These are phyloP conservation scores for Vachellia pachyceras DNA, from an alignment of 306 rosid genomes.

Conservation along the genomic window DNA sequence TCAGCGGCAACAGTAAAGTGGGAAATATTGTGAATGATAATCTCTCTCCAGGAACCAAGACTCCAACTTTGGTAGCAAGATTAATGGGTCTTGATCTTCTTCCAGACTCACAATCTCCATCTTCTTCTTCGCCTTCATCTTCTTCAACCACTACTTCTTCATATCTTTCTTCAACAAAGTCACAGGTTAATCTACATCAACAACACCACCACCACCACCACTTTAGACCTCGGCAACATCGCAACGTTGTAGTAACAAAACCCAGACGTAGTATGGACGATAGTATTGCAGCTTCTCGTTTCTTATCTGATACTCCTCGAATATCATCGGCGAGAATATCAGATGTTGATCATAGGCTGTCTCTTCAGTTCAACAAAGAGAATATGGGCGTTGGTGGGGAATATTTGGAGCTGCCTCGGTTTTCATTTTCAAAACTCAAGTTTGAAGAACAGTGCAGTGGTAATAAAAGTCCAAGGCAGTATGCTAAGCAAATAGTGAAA, in stretches of 20 bases:
- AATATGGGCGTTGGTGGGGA: conserved; percentile 39
- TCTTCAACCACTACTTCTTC: conserved; percentile 41
- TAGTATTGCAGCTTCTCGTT: conserved; percentile 46
- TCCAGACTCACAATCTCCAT: conserved; percentile 64
- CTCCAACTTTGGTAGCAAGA: conserved; percentile 92
- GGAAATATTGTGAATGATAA: conserved; percentile 43
- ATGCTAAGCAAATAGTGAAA: conserved; percentile 78
- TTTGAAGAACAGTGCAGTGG: conserved; percentile 41
- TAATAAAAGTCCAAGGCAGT: conserved; percentile 50
- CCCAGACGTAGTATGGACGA: conserved; percentile 49
- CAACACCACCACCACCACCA: not conserved
- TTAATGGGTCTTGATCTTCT: conserved; percentile 96
- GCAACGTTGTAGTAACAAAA: conserved; percentile 35
- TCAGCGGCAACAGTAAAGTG: conserved; percentile 33
- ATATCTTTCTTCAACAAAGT: conserved; percentile 33
- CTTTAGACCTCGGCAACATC: conserved; percentile 34
- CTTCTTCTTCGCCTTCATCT: conserved; percentile 38
- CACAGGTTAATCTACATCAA: not conserved
- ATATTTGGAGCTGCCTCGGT: conserved; percentile 56
- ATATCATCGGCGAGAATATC: conserved; percentile 71
- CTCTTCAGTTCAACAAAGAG: conserved; percentile 86
- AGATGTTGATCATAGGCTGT: conserved; percentile 71
- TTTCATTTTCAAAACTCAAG: conserved; percentile 52
- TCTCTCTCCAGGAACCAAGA: conserved; percentile 77
- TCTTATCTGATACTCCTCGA: conserved; percentile 81